Evolutionary conservation across 805 yeast genomes (phyloP), one percentile per base, ranked within the genome.

Genomic region (Cyberlindnera bimundalis): DNA sequence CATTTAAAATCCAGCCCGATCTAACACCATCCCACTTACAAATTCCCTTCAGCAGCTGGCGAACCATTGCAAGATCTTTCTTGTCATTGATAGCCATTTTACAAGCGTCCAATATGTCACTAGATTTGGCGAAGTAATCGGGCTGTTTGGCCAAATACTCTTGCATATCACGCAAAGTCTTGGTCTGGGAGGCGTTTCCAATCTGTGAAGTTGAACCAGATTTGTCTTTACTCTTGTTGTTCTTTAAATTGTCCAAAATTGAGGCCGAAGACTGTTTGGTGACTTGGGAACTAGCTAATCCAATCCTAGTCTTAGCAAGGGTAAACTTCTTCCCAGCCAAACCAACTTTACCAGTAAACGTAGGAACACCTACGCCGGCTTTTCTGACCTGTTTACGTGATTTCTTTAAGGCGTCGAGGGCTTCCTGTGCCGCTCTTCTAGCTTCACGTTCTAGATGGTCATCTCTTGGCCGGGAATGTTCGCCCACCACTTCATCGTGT

Each of bases 261-360:
- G 78, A 64, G 0, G 68, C 42, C 0, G 88, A 79, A 1, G 79
- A 60, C 7, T 43, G 48, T 9, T 26, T 33, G n/a, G 33, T 16
- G 6, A 30, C 33, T 16, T 24, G 33, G 21, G 40, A 37, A n/a
- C 5, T 53, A 42, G 32, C 48, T 43, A 21, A 47, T 45, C 43
- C 58, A 18, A 33, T 23, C 16, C 34, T 34, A 2, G 45, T 18
- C 29, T 38, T 41, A 4, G 37, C 35, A 6, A 43, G 33, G 3
- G 47, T 62, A 8, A 52, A 55, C 23, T 68, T 61, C 49, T 70
- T 74, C 1, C 96, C 96, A 0, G 96, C 96, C 15, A 66, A 61
- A 0, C 99, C 99, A 68, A 82, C 87, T 50, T 76, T 77, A 0
- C 99, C 99, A 0, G 99, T 91, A 95, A 97, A 93, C 0, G 99